Conservation (phyloP, 78 protist genomes). For the Mastigamoeba balamuthi region DNA sequence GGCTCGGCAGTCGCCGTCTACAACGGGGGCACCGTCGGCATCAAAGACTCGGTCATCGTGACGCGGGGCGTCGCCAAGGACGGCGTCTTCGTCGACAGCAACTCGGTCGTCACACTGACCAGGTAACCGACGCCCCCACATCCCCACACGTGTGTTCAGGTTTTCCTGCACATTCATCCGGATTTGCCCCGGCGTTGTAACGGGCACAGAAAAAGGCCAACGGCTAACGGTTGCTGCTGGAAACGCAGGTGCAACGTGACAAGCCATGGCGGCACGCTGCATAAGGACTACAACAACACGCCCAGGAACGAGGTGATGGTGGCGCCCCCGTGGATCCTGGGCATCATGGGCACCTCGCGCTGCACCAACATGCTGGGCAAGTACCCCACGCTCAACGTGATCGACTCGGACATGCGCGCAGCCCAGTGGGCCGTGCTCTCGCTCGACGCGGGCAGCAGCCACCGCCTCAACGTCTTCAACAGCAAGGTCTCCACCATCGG, state of each 20-base stretch:
- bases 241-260: background rate
- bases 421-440: background rate
- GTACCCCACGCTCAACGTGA: background rate
- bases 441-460: background rate
- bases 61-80: background rate
- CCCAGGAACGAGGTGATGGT: background rate
- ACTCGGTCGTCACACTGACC: background rate
- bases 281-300: background rate
- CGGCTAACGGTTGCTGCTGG: too few species aligned
- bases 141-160: too few species aligned
- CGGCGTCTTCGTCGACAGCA: background rate
- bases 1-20: background rate
- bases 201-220: too few species aligned
- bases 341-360: background rate
- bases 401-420: background rate
- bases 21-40: background rate
- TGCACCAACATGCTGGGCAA: background rate
- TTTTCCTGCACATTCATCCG: too few species aligned
- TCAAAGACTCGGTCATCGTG: background rate
- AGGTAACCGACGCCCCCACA: too few species aligned
- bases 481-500: background rate
- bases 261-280: background rate
- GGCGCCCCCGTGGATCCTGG: background rate
- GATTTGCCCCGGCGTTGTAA: too few species aligned
- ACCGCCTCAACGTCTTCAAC: background rate